Percentiles rank a stretch among this genome's conserved stretches.
phyloP scores from a whole-genome alignment of 768 basidiomycete genomes.

The Leccinum boreale region DNA sequence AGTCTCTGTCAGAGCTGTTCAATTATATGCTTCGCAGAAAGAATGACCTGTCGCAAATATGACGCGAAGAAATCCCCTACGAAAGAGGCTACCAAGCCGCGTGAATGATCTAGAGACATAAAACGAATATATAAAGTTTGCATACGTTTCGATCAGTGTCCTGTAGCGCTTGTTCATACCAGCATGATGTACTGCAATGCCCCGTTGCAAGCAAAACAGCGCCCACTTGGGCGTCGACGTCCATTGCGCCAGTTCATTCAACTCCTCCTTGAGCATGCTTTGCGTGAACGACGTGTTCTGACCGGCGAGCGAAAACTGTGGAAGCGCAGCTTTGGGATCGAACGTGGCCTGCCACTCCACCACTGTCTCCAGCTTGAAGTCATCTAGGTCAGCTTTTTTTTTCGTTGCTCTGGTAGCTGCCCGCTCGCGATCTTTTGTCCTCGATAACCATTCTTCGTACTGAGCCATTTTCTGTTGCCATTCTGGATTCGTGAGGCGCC shows the following conservation, averaged over 20 bases:
- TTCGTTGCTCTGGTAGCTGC: constrained; percentile 39
- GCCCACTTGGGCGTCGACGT: constrained; percentile 42
- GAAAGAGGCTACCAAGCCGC: constrained; percentile 39
- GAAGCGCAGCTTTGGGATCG: constrained; percentile 53
- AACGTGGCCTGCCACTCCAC: constrained; percentile 52
- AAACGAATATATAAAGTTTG: neutral
- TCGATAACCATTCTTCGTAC: constrained; percentile 49
- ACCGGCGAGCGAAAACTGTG: constrained; percentile 60
- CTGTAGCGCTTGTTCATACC: constrained; percentile 67
- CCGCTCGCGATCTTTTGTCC: constrained; percentile 48
- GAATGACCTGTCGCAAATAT: constrained; percentile 59
- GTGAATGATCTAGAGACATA: neutral
- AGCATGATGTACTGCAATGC: constrained; percentile 67
- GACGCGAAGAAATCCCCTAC: constrained; percentile 59
- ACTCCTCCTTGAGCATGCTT: constrained; percentile 47
- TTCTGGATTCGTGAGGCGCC: constrained; percentile 43
- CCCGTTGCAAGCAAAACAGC: constrained; percentile 48
- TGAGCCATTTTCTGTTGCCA: constrained; percentile 51
- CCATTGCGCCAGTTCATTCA: constrained; percentile 34
- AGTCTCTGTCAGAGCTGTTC: neutral
- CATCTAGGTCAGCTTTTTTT: constrained; percentile 33
- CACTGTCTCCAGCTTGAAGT: constrained; percentile 14
- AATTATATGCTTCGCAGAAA: neutral
- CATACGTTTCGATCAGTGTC: constrained; percentile 53
- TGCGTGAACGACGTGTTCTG: constrained; percentile 40